Base-by-base conservation (phyloP, 805 yeast species). In the Vanderwaltozyma polyspora region DNA sequence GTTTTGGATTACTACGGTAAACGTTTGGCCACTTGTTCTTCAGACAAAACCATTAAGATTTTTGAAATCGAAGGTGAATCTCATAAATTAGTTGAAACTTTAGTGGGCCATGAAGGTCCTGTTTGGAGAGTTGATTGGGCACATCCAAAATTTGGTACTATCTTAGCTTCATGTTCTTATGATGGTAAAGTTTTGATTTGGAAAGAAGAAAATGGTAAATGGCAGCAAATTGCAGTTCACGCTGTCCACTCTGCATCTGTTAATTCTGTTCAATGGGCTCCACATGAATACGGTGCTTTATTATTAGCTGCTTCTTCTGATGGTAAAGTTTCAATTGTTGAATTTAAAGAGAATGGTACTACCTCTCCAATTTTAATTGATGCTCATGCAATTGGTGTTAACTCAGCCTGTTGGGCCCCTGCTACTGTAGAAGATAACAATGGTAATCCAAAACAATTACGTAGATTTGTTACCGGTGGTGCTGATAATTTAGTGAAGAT, bases 91-190 rank as follows among this genome's bases (percentile, higher is more conserved):
- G 69, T 80, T 14, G 95, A 86, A 45, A 87, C 97, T 1, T 66
- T 91, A 43, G 68, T 73, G 32, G 96, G 94, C 25, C 98, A 91
- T 59, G 95, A 86, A 42, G 98, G 97, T 23, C 97, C 98, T 10
- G 96, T 91, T 31, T 91, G 98, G 98, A 95, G 89, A 63, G 94
- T 86, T 15, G 75, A 84, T 35, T 91, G 98, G 98, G 97, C 97
- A 3, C 98, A 91, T 57, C 98, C 98, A 22, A 89, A 89, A 59
- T 91, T 89, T 54, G 98, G 98, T 26, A 79, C 85, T 11, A 84
- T 89, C 43, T 68, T 91, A 44, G 98, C 98, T 1, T 80, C 94
- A 18, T 84, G 94, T 48, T 85, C 95, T 1, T 91, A 85, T 54
- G 96, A 91, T 55, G 98, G 98, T 35, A 81, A 81, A 51, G 96